Evolutionary conservation across 108 stramenopile species (phyloP).

Genomic region (Fistulifera pelliculosa): DNA sequence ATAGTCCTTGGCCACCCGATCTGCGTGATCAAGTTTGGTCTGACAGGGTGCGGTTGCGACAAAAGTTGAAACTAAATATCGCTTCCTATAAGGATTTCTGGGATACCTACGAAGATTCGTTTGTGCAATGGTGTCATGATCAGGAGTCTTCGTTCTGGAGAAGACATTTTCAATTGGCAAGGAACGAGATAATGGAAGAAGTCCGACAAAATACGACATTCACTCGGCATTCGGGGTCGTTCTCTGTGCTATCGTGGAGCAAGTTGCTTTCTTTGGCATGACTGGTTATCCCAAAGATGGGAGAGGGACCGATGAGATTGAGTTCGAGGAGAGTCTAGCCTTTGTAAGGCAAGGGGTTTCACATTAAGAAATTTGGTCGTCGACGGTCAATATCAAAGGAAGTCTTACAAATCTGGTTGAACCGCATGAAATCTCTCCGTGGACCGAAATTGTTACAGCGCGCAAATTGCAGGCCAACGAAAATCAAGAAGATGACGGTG

Average conservation of each 20-base stretch:
- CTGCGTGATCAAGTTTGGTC: conserved; percentile 68
- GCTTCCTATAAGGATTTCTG: conserved; percentile 43
- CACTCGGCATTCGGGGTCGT: conserved; percentile 66
- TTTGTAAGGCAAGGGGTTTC: conserved; percentile 69
- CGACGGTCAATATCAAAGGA: conserved; percentile 6
- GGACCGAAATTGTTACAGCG: conserved; percentile 66
- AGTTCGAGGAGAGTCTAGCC: conserved; percentile 38
- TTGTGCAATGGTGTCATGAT: conserved; percentile 31
- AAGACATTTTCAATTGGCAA: conserved; percentile 55
- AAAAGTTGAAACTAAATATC: conserved; percentile 75
- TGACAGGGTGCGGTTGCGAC: conserved; percentile 68
- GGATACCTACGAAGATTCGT: conserved; percentile 28
- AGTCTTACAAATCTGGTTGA: conserved; percentile 25
- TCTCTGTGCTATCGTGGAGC: conserved; percentile 65
- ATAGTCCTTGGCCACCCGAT: conserved; percentile 65
- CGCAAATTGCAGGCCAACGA: conserved; percentile 9
- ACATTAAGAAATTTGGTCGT: conserved; percentile 21
- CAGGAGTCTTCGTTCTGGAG: conserved; percentile 15
- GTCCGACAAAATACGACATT: conserved; percentile 46
- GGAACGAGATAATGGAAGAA: conserved; percentile 50
- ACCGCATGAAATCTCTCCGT: conserved; percentile 47
- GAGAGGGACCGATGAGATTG: conserved; percentile 40
- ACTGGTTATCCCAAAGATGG: conserved; percentile 71
- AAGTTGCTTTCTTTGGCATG: conserved; percentile 62
- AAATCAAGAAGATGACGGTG: conserved; percentile 25